These are phyloP conservation scores for Aspergillus amoenus DNA, from an alignment of 2,329 filamentous ascomycete genomes.

Conservation along the genomic window DNA sequence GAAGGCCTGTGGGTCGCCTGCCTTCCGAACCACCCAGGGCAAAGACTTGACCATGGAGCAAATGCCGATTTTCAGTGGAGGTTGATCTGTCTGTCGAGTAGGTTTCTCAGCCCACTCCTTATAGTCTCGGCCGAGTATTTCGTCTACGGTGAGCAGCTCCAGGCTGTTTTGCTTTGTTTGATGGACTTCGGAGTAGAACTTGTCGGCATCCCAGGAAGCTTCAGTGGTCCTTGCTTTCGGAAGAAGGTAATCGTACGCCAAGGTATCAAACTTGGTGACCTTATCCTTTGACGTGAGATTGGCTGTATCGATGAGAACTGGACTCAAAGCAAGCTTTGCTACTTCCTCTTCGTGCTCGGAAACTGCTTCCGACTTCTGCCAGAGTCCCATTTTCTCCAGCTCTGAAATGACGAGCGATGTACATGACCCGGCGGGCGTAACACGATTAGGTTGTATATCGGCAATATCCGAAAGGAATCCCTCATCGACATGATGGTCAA, in stretches of 20 bases:
- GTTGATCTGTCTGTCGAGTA: constrained; percentile 24
- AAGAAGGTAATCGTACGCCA: constrained; percentile 53
- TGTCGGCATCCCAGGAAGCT: constrained; percentile 44
- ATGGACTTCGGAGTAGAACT: constrained; percentile 54
- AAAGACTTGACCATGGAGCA: constrained; percentile 59
- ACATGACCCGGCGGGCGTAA: constrained; percentile 59
- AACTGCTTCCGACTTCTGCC: constrained; percentile 33
- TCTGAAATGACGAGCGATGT: constrained; percentile 57
- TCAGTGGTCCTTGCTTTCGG: constrained; percentile 41
- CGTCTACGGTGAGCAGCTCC: constrained; percentile 51
- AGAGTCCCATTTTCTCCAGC: constrained; percentile 46
- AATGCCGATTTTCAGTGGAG: constrained; percentile 53
- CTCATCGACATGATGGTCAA: constrained; percentile 66
- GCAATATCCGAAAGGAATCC: constrained; percentile 47
- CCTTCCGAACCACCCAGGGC: constrained; percentile 53
- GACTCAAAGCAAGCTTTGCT: constrained; percentile 40
- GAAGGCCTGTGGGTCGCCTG: constrained; percentile 36
- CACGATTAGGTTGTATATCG: constrained; percentile 48
- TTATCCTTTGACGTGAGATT: constrained; percentile 47
- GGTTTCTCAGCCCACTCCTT: constrained; percentile 58
- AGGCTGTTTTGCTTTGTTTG: constrained; percentile 57
- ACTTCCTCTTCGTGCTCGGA: constrained; percentile 26
- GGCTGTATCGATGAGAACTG: constrained; percentile 46
- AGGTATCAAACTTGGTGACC: constrained; percentile 49
- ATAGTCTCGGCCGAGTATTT: constrained; percentile 63